These are phyloP conservation scores for Coniochaeta sp. DNA, from an alignment of 2,329 filamentous ascomycete genomes.

Conservation along the genomic window DNA sequence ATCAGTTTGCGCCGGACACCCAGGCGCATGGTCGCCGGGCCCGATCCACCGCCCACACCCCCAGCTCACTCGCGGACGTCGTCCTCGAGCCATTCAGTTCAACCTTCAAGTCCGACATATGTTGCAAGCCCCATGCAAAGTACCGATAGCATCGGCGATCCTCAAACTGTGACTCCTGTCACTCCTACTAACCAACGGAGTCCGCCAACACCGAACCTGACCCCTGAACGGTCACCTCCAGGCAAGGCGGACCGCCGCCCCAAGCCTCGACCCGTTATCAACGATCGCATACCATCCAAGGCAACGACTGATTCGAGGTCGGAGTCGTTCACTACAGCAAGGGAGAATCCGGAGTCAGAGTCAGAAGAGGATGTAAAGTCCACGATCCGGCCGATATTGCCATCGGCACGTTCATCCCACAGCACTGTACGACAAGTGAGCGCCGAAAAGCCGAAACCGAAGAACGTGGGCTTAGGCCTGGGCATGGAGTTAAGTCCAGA, in stretches of 20 bases:
- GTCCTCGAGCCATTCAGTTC: conserved; percentile 40
- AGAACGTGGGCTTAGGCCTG: conserved; percentile 35
- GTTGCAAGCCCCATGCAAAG: conserved; percentile 30
- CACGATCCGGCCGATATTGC: conserved; percentile 30
- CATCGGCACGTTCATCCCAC: conserved; percentile 35
- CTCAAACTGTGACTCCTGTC: conserved; percentile 30
- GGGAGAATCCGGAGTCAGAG: conserved; percentile 56
- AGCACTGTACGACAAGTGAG: conserved; percentile 32
- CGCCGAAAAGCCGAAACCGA: conserved; percentile 22
- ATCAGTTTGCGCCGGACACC: conserved; percentile 5
- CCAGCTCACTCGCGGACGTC: conserved; percentile 53
- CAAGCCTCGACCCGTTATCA: conserved; percentile 37
- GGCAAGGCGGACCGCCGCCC: conserved; percentile 29
- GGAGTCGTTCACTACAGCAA: conserved; percentile 67
- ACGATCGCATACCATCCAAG: conserved; percentile 44
- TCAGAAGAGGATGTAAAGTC: conserved; percentile 52
- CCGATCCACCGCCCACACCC: conserved; percentile 51
- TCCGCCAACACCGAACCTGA: conserved; percentile 69
- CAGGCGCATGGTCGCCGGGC: conserved; percentile 10
- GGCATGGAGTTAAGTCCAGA: conserved; percentile 33
- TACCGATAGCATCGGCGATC: conserved; percentile 26
- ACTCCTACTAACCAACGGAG: conserved; percentile 61
- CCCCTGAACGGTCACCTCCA: conserved; percentile 49
- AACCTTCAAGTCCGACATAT: conserved; percentile 33
- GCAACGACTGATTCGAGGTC: conserved; percentile 53